Evolutionary conservation across 306 rosid species (phyloP).

Genomic region (Amphicarpaea edgeworthii): DNA sequence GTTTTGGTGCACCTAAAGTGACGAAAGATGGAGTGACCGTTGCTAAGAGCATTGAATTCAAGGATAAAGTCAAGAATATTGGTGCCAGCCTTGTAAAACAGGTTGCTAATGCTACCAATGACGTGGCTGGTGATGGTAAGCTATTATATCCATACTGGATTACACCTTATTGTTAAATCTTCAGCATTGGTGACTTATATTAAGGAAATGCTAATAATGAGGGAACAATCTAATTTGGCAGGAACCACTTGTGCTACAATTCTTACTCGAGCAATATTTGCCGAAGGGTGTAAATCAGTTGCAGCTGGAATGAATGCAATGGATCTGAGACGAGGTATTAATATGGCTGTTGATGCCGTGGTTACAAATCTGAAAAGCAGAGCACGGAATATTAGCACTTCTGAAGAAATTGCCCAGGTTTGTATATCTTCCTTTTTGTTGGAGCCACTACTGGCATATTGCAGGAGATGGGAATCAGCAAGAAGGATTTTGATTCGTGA

Average conservation of each 20-base stretch:
- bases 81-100: conserved; percentile 99
- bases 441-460: not conserved
- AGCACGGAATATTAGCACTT: conserved; percentile 94
- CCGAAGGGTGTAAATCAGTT: conserved; percentile 98
- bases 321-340: conserved; percentile 94
- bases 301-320: conserved; percentile 99
- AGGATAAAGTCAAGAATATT: conserved; percentile 85
- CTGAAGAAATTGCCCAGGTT: conserved; percentile 99
- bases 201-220: conserved; percentile 2
- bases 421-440: conserved; percentile 25
- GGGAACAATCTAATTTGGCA: conserved; percentile 44
- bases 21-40: conserved; percentile 98
- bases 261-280: conserved; percentile 86
- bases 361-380: conserved; percentile 92
- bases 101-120: conserved; percentile 98
- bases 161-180: not conserved
- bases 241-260: conserved; percentile 97
- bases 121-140: conserved; percentile 96
- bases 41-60: conserved; percentile 94
- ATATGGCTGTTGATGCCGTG: conserved; percentile 90
- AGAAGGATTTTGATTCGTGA: not conserved
- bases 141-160: not conserved
- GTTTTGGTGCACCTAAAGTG: conserved; percentile 96
- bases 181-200: not conserved
- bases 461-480: not conserved